Evolutionary conservation across 2,329 filamentous ascomycete genomes (phyloP), one percentile per base, ranked within the genome.

Genomic region (Colletotrichum brevisporum): DNA sequence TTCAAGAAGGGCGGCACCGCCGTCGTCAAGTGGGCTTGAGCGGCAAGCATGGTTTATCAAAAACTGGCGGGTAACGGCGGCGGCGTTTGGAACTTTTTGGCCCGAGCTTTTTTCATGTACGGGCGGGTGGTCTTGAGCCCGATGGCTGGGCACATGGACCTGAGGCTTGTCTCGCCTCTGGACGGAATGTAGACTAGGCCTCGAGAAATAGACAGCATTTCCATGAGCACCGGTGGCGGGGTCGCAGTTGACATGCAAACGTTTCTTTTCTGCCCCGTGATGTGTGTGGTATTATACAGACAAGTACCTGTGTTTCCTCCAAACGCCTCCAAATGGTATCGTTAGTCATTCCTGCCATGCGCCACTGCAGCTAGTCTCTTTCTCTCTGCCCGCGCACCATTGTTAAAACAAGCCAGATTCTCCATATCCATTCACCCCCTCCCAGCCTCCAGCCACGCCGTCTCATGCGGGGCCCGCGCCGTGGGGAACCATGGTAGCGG

Each of bases 1-100:
- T 91, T 92, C 75, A 91, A 89, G 82, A 87, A 86, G 77, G 89
- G 90, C 13, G 90, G 89, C 21, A 90, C 87, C 0, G 89, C 88
- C 2, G 86, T 91, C 45, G 89, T 91, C 48, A 92, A 91, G 81
- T 88, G 85, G 85, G 73, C 77, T 69, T 72, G 24, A 58, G 39
- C 5, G 48, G n/a, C 15, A 6, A 36, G 31, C 24, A 59, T 16
- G n/a, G 39, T 21, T 21, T 26, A 51, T 16, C 41, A 16, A 61
- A 45, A 53, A 66, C 24, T 47, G 64, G 50, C 24, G 47, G 60
- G 39, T 26, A 18, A 63, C 36, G 36, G 59, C 52, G 36, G 59
- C 52, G 69, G 69, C 69, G 69, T 71, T 71, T 64, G 64, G 58
- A 65, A 71, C 56, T 10, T 36, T 52, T 55, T 69, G 50, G 43